Percentiles rank a stretch among this genome's conserved stretches.
Evolutionary conservation across 495 filamentous ascomycete genomes (phyloP).

Genomic region (Penicillium cataractarum): DNA sequence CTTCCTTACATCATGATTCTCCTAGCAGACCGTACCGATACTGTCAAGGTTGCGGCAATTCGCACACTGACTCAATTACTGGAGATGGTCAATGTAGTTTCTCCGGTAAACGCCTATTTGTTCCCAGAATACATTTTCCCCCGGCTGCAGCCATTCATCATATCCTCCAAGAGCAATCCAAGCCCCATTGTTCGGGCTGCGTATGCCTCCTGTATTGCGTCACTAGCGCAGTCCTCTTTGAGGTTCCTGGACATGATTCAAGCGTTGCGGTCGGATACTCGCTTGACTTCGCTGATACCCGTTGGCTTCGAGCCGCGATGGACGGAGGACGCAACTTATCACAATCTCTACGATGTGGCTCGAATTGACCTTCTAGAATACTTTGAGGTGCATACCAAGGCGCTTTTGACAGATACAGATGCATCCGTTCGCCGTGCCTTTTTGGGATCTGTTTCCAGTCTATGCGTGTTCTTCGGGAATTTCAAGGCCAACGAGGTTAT

Average conservation of each 20-base stretch:
- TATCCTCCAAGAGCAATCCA: conserved; percentile 54
- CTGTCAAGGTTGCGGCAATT: conserved; percentile 82
- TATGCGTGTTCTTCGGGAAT: conserved; percentile 95
- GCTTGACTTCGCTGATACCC: conserved; percentile 74
- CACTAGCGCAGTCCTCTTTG: conserved; percentile 85
- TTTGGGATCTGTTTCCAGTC: conserved; percentile 85
- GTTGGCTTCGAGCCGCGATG: conserved; percentile 57
- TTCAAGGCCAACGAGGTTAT: conserved; percentile 90
- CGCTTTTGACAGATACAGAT: conserved; percentile 83
- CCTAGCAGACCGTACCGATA: conserved; percentile 76
- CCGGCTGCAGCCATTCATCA: conserved; percentile 72
- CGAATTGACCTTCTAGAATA: conserved; percentile 73
- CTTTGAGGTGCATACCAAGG: conserved; percentile 87
- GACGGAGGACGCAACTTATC: conserved; percentile 78
- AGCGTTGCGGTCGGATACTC: conserved; percentile 81
- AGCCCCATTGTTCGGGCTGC: conserved; percentile 78
- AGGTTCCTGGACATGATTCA: conserved; percentile 90
- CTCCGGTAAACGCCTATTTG: conserved; percentile 91
- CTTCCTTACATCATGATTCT: conserved; percentile 85
- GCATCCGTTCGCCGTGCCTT: conserved; percentile 90
- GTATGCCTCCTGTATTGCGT: conserved; percentile 90
- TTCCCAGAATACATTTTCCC: conserved; percentile 96
- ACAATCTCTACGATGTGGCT: conserved; percentile 81
- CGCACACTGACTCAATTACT: conserved; percentile 85
- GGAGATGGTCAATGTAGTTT: conserved; percentile 82